Conservation (phyloP, 805 yeast genomes). For the Metschnikowia cubensis region DNA sequence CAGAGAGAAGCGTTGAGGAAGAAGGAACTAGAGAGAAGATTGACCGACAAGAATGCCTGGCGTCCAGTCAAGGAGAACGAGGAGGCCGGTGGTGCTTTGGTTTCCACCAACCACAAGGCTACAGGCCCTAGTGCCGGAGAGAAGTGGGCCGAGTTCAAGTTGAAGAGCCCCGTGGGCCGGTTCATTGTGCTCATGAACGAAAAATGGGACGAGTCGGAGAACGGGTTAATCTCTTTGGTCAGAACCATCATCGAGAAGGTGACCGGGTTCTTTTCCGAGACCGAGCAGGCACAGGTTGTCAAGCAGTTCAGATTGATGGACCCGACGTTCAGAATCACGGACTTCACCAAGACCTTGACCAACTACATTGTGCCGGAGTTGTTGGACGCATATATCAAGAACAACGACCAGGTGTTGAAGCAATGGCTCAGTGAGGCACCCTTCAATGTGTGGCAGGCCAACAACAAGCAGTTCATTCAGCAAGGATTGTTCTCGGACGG, state of each 20-base stretch:
- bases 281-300: constrained; percentile 92
- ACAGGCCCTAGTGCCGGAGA: constrained; percentile 66
- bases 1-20: constrained; percentile 67
- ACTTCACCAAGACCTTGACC: constrained; percentile 77
- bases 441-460: constrained; percentile 87
- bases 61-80: constrained; percentile 73
- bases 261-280: constrained; percentile 89
- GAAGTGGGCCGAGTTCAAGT: constrained; percentile 61
- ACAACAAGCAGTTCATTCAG: constrained; percentile 86
- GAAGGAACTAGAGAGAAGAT: constrained; percentile 47
- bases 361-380: constrained; percentile 93
- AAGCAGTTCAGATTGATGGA: constrained; percentile 84
- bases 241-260: constrained; percentile 78
- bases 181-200: constrained; percentile 55
- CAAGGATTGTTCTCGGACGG: constrained; percentile 92
- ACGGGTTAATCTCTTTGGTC: constrained; percentile 76
- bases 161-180: constrained; percentile 68
- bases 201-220: constrained; percentile 90
- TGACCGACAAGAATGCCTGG: constrained; percentile 55
- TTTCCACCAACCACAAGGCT: constrained; percentile 76
- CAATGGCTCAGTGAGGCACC: constrained; percentile 97
- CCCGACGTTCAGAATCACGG: constrained; percentile 77
- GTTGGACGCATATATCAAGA: constrained; percentile 89
- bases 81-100: constrained; percentile 77
- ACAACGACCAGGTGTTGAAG: constrained; percentile 79